Base-by-base conservation (phyloP, 768 basidiomycete species). In the Tricholoma flavovirens region DNA sequence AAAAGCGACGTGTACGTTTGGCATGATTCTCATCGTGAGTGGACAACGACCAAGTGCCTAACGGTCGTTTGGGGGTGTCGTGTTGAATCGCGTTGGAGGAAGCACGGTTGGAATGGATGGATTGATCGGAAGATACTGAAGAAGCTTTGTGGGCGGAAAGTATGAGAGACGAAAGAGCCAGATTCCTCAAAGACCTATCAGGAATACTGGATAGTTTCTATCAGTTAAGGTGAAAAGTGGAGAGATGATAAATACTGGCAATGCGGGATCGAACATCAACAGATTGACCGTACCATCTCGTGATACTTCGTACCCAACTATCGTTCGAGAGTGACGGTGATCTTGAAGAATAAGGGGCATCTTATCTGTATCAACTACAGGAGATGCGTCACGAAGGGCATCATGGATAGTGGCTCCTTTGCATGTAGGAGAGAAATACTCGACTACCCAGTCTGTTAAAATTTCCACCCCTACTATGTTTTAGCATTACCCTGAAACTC, bases 321-420 rank as follows among this genome's bases (percentile, higher is more conserved):
- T 83, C 4, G 87, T 87, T 22, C 88, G 72, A n/a, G 93, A 97
- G 71, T 97, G 93, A 0, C 92, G 91, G 6, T 77, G 67, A 64
- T 90, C 84, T 73, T 96, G 87, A 50, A 96, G 73, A 42, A 96
- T 86, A 29, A 97, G 65, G 8, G 93, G 93, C 81, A 92, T 85
- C 62, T 79, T 83, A 19, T 81, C 69, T 0, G 88, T 86, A 24
- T 75, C 66, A 9, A 75, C 61, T 7, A 94, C 76, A 4, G 84
- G 76, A 0, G 76, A 72, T 2, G 78, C 77, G 1, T 69, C 71
- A 43, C 74, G 75, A 56, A 90, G 73, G 12, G 74, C 76, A 43
- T 86, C 80, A 50, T 83, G 78, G 36, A 83, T 68, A 29, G 77
- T 77, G 33, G 64, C 64, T 2, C 72, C 65, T 40, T 61, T 62